phyloP scores from a whole-genome alignment of 208 protist species.

The Leishmania guyanensis region DNA sequence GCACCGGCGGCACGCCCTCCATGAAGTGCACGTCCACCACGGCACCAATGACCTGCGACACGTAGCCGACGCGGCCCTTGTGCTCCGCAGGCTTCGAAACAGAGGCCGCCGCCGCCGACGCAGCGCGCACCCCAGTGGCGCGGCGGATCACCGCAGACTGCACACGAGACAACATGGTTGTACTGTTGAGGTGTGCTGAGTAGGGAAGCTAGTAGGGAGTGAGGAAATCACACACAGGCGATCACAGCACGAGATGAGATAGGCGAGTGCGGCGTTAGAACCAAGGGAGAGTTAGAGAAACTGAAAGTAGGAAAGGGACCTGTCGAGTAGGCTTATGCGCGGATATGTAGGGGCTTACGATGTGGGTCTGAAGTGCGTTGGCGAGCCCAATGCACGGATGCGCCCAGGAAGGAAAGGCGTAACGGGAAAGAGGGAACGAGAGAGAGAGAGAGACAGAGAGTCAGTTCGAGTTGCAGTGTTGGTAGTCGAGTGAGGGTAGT shows the following conservation, averaged over 20 bases:
- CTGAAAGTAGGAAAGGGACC: not conserved
- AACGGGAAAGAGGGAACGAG: not conserved
- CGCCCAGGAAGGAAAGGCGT: not conserved
- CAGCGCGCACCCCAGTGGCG: slow-evolving; percentile 32
- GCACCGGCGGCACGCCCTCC: slow-evolving; percentile 94
- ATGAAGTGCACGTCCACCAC: slow-evolving; percentile 98
- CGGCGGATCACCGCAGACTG: slow-evolving; percentile 56
- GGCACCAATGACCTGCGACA: slow-evolving; percentile 97
- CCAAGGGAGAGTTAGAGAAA: not conserved
- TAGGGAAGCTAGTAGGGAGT: not conserved
- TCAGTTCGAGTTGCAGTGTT: not conserved
- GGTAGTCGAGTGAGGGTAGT: too few relatives aligned
- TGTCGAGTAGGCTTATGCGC: too few relatives aligned
- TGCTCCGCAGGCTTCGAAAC: slow-evolving; percentile 53
- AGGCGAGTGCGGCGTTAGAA: not conserved
- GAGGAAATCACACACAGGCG: not conserved
- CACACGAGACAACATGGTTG: slow-evolving; percentile 61
- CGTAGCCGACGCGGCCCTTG: slow-evolving; percentile 83
- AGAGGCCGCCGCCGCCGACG: slow-evolving; percentile 17
- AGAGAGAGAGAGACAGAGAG: not conserved
- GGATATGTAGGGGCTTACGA: not conserved
- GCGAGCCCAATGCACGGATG: too few relatives aligned
- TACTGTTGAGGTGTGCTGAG: not conserved
- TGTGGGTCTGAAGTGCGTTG: not conserved
- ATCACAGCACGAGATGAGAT: not conserved